These are phyloP conservation scores for Diaporthe vexans DNA, from an alignment of 2,329 filamentous ascomycete genomes.

Conservation along the genomic window DNA sequence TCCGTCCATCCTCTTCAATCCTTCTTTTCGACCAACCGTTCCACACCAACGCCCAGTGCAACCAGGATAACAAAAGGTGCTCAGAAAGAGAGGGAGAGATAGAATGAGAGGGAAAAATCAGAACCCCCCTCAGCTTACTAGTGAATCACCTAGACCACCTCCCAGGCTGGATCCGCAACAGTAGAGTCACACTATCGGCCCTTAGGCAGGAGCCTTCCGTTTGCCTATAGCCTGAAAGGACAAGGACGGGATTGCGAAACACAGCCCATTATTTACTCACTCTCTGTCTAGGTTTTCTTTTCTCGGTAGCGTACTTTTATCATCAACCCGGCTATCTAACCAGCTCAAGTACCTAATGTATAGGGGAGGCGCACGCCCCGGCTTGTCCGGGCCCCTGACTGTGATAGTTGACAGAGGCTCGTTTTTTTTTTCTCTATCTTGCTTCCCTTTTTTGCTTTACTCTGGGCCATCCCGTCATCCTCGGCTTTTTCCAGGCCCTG, in stretches of 20 bases:
- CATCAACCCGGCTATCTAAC: neutral
- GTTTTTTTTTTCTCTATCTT: neutral
- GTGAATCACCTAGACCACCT: constrained; percentile 22
- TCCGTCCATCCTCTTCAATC: constrained; percentile 2
- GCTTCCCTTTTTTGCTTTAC: neutral
- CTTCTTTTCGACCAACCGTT: neutral
- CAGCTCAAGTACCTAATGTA: neutral
- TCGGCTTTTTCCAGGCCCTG: neutral
- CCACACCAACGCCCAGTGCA: constrained; percentile 1
- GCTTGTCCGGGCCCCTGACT: constrained; percentile 8
- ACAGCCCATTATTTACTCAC: neutral
- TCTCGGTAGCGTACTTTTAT: constrained; percentile 23
- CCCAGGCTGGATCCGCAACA: constrained; percentile 17
- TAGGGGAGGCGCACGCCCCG: neutral
- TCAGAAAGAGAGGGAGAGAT: neutral
- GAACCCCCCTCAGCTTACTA: neutral
- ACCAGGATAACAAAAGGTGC: neutral
- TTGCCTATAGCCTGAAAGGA: constrained; percentile 29
- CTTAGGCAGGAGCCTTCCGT: constrained; percentile 5
- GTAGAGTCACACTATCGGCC: constrained; percentile 24
- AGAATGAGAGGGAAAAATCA: neutral
- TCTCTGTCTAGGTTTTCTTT: neutral
- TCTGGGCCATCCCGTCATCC: neutral
- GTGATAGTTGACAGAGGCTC: constrained; percentile 11
- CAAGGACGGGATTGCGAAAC: constrained; percentile 23